These are phyloP conservation scores for Wallacemonas collosoma DNA, from an alignment of 208 protist genomes.

Conservation along the genomic window DNA sequence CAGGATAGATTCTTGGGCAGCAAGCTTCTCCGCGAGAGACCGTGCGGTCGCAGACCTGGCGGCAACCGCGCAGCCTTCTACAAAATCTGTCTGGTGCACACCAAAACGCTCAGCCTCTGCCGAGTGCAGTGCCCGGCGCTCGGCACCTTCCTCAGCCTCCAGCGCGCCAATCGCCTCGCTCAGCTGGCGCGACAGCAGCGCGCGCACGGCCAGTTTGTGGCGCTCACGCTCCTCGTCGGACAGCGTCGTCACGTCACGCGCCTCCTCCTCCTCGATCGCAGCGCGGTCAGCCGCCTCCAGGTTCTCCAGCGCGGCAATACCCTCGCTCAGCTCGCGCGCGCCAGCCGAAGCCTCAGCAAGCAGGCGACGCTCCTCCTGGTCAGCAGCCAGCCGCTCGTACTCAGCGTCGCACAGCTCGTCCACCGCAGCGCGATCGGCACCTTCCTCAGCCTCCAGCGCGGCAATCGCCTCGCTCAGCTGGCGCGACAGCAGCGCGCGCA, in stretches of 20 bases:
- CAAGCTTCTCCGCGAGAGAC: background rate
- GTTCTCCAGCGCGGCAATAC: conserved; percentile 14
- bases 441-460: conserved; percentile 9
- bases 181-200: conserved; percentile 15
- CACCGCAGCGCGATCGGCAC: background rate
- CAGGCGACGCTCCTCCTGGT: conserved; percentile 5
- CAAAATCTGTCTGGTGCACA: background rate
- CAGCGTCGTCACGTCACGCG: background rate
- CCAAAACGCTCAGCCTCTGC: background rate
- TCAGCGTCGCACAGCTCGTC: conserved; percentile 5
- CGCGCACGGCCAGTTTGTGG: conserved; percentile 13
- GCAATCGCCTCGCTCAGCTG: conserved; percentile 9
- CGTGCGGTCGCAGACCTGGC: background rate
- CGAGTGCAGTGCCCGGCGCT: background rate
- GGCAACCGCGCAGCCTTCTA: no score
- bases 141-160: background rate
- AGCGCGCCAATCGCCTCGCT: conserved; percentile 7
- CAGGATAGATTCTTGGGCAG: background rate
- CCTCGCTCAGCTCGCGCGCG: conserved; percentile 8
- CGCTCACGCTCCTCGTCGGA: background rate
- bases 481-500: conserved; percentile 17
- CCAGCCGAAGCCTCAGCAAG: conserved; percentile 10
- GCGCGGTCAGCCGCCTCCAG: conserved; percentile 13
- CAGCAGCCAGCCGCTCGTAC: background rate
- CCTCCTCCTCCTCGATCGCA: background rate